These are phyloP conservation scores for Trichocladium uniseriatum DNA, from an alignment of 495 filamentous ascomycete species.

Conservation along the genomic window DNA sequence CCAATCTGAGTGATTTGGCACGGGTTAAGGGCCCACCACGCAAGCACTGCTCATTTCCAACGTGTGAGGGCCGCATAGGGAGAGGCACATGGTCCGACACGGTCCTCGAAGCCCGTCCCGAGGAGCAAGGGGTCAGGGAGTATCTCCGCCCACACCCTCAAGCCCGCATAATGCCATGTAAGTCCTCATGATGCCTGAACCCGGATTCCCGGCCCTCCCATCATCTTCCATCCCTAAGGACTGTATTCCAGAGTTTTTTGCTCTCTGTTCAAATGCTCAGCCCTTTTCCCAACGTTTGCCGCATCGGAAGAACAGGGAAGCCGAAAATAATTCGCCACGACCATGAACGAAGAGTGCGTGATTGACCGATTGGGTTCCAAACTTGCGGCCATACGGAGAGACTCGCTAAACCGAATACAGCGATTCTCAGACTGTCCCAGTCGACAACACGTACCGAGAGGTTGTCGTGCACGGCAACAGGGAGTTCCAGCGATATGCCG, in stretches of 20 bases:
- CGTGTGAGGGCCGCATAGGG: slow-evolving; percentile 23
- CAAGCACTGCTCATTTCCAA: slow-evolving; percentile 25
- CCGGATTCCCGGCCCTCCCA: slow-evolving; percentile 3
- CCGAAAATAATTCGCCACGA: background rate
- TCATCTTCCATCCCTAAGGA: background rate
- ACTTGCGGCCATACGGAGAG: background rate
- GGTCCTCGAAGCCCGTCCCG: slow-evolving; percentile 13
- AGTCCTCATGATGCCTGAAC: slow-evolving; percentile 20
- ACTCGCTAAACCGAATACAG: slow-evolving; percentile 20
- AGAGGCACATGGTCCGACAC: slow-evolving; percentile 18
- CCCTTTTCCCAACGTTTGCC: slow-evolving; percentile 4
- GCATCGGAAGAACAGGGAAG: background rate
- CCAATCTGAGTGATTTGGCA: slow-evolving; percentile 28
- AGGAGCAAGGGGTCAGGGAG: slow-evolving; percentile 19
- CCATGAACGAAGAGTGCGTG: slow-evolving; percentile 26
- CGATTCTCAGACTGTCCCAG: slow-evolving; percentile 33
- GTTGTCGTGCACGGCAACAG: slow-evolving; percentile 58
- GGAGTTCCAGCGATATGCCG: slow-evolving; percentile 62
- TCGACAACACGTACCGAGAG: slow-evolving; percentile 54
- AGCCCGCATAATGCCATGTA: slow-evolving; percentile 19
- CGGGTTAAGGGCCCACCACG: slow-evolving; percentile 20
- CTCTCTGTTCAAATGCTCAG: background rate
- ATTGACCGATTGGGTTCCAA: background rate
- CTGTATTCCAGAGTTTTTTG: slow-evolving; percentile 3
- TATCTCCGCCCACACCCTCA: slow-evolving; percentile 17